Evolutionary conservation across 2,329 filamentous ascomycete genomes (phyloP).

Genomic region (Arthrinium phaeospermum): DNA sequence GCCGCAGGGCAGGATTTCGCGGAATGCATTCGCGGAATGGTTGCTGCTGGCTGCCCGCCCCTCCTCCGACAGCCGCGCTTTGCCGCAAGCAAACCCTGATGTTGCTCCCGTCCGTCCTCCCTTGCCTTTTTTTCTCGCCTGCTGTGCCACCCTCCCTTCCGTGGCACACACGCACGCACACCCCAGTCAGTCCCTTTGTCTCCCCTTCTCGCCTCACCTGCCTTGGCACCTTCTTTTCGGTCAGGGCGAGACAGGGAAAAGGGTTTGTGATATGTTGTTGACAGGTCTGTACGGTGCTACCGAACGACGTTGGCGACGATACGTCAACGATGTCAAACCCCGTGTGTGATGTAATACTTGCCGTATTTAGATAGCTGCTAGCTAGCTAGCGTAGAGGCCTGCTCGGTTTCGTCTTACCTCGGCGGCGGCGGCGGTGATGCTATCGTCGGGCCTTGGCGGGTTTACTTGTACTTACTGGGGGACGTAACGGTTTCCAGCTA

Average conservation of each 20-base stretch:
- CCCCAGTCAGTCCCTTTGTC: not conserved
- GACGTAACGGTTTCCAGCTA: not conserved
- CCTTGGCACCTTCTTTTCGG: not conserved
- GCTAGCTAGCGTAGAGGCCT: not conserved
- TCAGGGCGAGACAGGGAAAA: not conserved
- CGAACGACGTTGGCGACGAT: not conserved
- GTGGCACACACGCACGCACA: not conserved
- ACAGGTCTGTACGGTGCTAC: not conserved
- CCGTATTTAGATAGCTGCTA: not conserved
- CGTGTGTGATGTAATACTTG: slow-evolving; percentile 8
- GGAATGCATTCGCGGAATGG: not conserved
- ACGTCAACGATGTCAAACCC: not conserved
- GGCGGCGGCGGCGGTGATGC: not conserved
- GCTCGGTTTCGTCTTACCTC: not conserved
- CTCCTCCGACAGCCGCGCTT: not conserved
- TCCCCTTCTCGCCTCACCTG: not conserved
- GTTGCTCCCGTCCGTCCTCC: not conserved
- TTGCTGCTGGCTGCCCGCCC: not conserved
- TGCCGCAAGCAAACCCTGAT: slow-evolving; percentile 11
- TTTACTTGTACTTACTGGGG: not conserved
- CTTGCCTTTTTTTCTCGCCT: not conserved
- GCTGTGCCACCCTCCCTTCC: not conserved
- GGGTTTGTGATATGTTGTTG: not conserved
- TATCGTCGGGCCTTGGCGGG: not conserved
- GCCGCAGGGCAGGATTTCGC: not conserved